Evolutionary conservation across 2,329 filamentous ascomycete species (phyloP).

Genomic region (Lecanicillium sp.): DNA sequence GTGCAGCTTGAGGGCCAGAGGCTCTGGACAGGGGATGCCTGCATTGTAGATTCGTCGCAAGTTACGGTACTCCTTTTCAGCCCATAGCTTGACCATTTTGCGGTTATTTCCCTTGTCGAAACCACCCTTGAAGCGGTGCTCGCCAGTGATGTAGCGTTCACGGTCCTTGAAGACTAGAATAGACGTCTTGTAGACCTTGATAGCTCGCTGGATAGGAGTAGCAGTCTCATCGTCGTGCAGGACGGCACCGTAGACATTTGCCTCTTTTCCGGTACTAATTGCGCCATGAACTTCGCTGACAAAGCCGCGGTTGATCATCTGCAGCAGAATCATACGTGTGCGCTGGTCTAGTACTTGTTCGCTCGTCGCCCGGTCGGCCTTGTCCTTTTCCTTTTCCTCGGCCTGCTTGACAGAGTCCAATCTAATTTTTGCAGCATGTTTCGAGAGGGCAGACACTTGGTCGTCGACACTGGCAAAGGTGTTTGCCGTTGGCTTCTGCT

Average conservation of each 20-base stretch:
- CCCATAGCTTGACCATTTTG: constrained; percentile 98
- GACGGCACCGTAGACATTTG: constrained; percentile 92
- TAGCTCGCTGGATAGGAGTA: constrained; percentile 64
- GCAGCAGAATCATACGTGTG: constrained; percentile 89
- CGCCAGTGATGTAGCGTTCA: constrained; percentile 90
- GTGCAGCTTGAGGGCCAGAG: constrained; percentile 82
- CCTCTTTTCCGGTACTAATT: constrained; percentile 93
- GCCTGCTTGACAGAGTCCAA: constrained; percentile 56
- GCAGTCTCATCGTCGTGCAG: constrained; percentile 47
- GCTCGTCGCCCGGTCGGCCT: constrained; percentile 84
- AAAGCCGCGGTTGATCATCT: constrained; percentile 88
- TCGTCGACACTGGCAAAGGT: constrained; percentile 75
- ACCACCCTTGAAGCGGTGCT: constrained; percentile 82
- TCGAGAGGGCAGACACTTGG: constrained; percentile 75
- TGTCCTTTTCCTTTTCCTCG: constrained; percentile 62
- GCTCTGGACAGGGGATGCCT: constrained; percentile 85
- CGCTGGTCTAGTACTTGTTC: constrained; percentile 92
- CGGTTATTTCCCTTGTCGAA: constrained; percentile 93
- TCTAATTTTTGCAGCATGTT: constrained; percentile 78
- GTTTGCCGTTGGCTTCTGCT: constrained; percentile 72
- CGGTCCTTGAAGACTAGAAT: constrained; percentile 98
- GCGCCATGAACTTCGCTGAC: constrained; percentile 91
- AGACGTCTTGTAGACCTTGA: constrained; percentile 98
- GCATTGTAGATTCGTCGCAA: constrained; percentile 74
- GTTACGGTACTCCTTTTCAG: constrained; percentile 97